Evolutionary conservation across 2,329 filamentous ascomycete genomes (phyloP), one percentile per base, ranked within the genome.

Genomic region (Exophiala xenobiotica): DNA sequence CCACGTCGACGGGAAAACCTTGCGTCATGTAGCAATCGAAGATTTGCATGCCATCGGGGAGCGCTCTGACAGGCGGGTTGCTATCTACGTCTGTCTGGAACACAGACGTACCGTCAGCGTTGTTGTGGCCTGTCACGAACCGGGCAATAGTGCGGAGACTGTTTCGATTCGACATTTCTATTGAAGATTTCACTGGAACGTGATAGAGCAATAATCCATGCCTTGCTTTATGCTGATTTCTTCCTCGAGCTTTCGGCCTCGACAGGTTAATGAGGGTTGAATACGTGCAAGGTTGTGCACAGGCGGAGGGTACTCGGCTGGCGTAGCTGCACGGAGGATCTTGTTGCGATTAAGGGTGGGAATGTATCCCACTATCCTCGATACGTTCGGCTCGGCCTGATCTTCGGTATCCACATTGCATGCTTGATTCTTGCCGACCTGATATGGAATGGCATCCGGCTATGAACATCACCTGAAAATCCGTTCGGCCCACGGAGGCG

Each of bases 1-100:
- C 24, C 23, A 50, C 9, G 27, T 33, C 24, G 39, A 45, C 16
- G 9, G 47, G 47, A 40, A 53, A 31, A 7, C 35, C 45, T 1
- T 26, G 18, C 0, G 5, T 22, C 4, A 20, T 3, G 54, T 43
- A 22, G 57, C 46, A 23, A 44, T 49, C 12, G 9, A n/a, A 9
- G 20, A 53, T 14, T 46, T 54, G 8, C 35, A 31, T 35, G 33
- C 54, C 51, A 18, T 31, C 19, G n/a, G n/a, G n/a, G n/a, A n/a
- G n/a, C n/a, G n/a, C n/a, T 29, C 26, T 29, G 8, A 29, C 26
- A 29, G 26, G 26, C n/a, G 26, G 26, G 26, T 29, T 29, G 26
- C 26, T 8, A 29, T 29, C 26, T 7, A 29, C 26, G 26, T 29
- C 26, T 7, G 26, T 29, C 26, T 29, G 26, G 26, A 29, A 29